phyloP scores from a whole-genome alignment of 2,329 filamentous ascomycete genomes.

The Penicillium oxalicum region DNA sequence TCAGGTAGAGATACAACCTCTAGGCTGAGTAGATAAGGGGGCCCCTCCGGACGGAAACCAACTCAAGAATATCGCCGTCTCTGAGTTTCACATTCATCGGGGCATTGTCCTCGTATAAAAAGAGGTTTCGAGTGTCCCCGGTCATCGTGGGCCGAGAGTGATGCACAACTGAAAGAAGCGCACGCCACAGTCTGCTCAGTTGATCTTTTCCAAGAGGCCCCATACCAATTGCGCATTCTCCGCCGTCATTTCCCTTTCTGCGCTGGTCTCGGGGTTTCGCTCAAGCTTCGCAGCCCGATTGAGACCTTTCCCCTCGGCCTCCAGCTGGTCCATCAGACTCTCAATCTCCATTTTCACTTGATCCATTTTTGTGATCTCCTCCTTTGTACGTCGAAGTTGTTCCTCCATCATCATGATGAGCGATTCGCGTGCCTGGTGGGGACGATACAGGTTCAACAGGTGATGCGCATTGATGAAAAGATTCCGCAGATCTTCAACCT shows the following conservation, averaged over 20 bases:
- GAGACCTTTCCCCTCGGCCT: constrained; percentile 25
- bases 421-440: constrained; percentile 85
- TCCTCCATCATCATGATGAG: constrained; percentile 84
- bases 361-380: constrained; percentile 73
- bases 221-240: constrained; percentile 34
- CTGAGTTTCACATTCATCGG: no score
- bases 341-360: constrained; percentile 64
- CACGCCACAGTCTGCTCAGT: constrained; percentile 10
- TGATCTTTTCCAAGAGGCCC: constrained; percentile 35
- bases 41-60: no score
- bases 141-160: background rate
- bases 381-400: constrained; percentile 64
- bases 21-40: no score
- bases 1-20: no score
- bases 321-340: constrained; percentile 31
- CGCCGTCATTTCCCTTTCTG: constrained; percentile 12
- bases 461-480: constrained; percentile 89
- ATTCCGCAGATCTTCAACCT: constrained; percentile 71
- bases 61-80: no score
- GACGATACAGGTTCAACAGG: constrained; percentile 87
- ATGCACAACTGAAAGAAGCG: background rate
- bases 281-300: constrained; percentile 7
- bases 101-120: no score
- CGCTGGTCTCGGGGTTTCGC: constrained; percentile 6
- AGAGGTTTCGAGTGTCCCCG: background rate